These are phyloP conservation scores for Haplographium delicatum DNA, from an alignment of 495 filamentous ascomycete genomes.

Conservation along the genomic window DNA sequence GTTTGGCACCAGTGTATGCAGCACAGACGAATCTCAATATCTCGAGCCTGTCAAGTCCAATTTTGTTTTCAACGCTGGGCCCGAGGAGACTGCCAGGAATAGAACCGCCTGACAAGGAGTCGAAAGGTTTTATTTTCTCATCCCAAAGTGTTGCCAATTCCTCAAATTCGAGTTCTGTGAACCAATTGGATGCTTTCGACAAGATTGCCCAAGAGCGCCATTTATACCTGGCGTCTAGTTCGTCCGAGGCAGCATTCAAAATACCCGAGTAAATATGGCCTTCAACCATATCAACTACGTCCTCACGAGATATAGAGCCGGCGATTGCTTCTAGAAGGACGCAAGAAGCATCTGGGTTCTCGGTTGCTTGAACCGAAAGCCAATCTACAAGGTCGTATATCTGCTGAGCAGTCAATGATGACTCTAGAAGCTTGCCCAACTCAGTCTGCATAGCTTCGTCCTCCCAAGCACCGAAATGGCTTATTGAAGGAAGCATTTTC, in stretches of 20 bases:
- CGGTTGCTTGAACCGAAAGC: constrained; percentile 27
- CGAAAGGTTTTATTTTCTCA: constrained; percentile 1
- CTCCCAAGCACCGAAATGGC: constrained; percentile 50
- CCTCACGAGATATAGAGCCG: constrained; percentile 38
- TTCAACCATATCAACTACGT: constrained; percentile 32
- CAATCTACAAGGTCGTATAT: constrained; percentile 40
- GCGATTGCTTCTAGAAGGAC: constrained; percentile 45
- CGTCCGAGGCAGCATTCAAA: constrained; percentile 4
- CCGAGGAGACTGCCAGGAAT: not conserved
- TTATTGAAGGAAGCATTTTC: not conserved
- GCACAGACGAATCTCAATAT: constrained; percentile 14
- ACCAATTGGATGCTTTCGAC: constrained; percentile 10
- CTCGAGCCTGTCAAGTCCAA: constrained; percentile 13
- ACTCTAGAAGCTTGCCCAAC: constrained; percentile 37
- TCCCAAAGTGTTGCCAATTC: constrained; percentile 7
- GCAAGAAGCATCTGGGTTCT: constrained; percentile 24
- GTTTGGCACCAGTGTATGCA: constrained; percentile 8
- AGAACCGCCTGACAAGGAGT: not conserved
- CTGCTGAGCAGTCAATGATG: constrained; percentile 41
- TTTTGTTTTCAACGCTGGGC: not conserved
- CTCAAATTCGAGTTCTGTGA: constrained; percentile 1
- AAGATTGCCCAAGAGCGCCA: constrained; percentile 26
- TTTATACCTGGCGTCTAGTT: constrained; percentile 14
- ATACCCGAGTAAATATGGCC: constrained; percentile 30
- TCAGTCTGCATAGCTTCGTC: constrained; percentile 49